phyloP scores from a whole-genome alignment of 441 rosid species.

The Croton setiger region DNA sequence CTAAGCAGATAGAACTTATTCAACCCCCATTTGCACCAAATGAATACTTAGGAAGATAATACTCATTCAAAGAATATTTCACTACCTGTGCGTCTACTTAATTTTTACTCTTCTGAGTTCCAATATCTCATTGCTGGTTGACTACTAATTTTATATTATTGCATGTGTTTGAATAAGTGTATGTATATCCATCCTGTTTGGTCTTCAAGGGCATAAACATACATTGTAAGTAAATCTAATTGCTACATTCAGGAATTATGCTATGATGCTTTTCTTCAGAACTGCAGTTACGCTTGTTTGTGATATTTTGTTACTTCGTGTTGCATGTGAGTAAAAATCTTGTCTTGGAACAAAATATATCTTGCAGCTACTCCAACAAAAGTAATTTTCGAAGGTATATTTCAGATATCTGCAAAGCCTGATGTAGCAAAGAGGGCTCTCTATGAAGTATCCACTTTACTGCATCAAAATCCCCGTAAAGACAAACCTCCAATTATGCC shows the following conservation, averaged over 20 bases:
- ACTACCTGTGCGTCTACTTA: not conserved
- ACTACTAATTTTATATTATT: not conserved
- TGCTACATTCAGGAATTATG: not conserved
- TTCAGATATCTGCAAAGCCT: constrained; percentile 54
- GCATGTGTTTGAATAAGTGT: not conserved
- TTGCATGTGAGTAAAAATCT: constrained; percentile 7
- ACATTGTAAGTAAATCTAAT: constrained; percentile 1
- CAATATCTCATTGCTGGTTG: not conserved
- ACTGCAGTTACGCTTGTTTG: no score
- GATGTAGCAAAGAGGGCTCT: constrained; percentile 52
- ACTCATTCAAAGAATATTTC: no score
- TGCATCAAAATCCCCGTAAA: constrained; percentile 62
- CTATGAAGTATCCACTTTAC: constrained; percentile 46
- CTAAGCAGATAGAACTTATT: not conserved
- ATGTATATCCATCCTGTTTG: constrained; percentile 3
- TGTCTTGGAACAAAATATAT: not conserved
- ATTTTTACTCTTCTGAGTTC: not conserved
- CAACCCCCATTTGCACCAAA: not conserved
- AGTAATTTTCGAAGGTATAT: constrained; percentile 23
- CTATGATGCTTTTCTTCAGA: not conserved
- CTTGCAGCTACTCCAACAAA: constrained; percentile 17
- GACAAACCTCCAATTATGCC: constrained; percentile 37
- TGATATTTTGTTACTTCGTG: not conserved
- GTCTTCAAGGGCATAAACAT: not conserved
- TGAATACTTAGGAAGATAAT: not conserved